A percentile compares a stretch with the other conserved stretches of the same genome.
Evolutionary conservation across 768 basidiomycete genomes (phyloP).

Genomic region (Pulveroboletus frians): DNA sequence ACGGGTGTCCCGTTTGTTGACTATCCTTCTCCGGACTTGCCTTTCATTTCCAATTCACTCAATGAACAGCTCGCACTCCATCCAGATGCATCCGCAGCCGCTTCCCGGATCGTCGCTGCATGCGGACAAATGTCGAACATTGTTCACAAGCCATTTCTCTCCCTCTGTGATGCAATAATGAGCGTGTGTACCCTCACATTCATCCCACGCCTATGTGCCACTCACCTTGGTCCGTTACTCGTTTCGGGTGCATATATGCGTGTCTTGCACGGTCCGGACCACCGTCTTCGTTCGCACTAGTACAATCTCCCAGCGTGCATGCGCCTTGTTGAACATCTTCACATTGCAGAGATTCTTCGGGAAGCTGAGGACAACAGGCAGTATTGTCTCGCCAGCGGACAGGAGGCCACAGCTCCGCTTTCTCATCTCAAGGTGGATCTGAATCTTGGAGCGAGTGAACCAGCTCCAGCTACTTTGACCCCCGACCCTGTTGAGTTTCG

Average conservation of each 20-base stretch:
- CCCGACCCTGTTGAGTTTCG: not conserved
- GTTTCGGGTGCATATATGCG: slow-evolving; percentile 14
- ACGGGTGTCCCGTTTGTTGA: slow-evolving; percentile 25
- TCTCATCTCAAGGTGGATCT: not conserved
- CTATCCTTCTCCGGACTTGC: slow-evolving; percentile 53
- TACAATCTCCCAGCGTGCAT: slow-evolving; percentile 74
- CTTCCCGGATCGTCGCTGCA: slow-evolving; percentile 62
- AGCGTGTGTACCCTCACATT: slow-evolving; percentile 40
- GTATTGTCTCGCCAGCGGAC: slow-evolving; percentile 41
- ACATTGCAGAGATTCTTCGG: slow-evolving; percentile 64
- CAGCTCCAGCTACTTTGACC: not conserved
- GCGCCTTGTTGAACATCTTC: slow-evolving; percentile 66
- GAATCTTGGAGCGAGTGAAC: not conserved
- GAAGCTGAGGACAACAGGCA: slow-evolving; percentile 46
- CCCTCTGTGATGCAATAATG: slow-evolving; percentile 70
- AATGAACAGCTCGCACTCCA: slow-evolving; percentile 55
- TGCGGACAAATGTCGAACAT: slow-evolving; percentile 61
- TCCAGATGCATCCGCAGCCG: slow-evolving; percentile 55
- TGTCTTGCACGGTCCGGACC: not conserved
- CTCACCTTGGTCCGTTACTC: not conserved
- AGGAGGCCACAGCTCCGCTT: not conserved
- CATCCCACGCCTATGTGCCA: not conserved
- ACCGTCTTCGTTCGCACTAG: slow-evolving; percentile 28
- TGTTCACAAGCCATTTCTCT: slow-evolving; percentile 63
- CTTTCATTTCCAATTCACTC: slow-evolving; percentile 41